Conservation (phyloP, 176 grass and related monocot genomes). For the Eragrostis nindensis region DNA sequence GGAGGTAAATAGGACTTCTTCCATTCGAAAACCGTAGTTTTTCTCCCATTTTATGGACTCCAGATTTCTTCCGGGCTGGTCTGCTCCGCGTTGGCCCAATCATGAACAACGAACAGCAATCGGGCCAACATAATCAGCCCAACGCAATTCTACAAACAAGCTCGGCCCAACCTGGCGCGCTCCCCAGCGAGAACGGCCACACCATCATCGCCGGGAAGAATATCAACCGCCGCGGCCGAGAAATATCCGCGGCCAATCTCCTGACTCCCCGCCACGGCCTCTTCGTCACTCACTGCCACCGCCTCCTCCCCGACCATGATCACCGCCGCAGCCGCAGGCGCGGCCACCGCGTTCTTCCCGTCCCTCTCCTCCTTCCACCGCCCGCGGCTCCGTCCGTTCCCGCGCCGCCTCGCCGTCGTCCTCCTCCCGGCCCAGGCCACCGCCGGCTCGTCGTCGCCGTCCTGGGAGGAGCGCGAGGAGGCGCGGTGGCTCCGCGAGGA, state of each 20-base stretch:
- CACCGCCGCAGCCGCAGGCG: slow-evolving; percentile 12
- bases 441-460: slow-evolving; percentile 1
- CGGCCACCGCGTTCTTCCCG: slow-evolving; percentile 21
- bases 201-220: slow-evolving; percentile 14
- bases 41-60: neutral
- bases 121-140: neutral
- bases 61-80: neutral
- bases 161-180: neutral
- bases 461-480: slow-evolving; percentile 79
- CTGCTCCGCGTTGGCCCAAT: neutral
- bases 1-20: too few relatives aligned
- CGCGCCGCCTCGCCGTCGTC: neutral
- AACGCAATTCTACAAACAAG: neutral
- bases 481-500: slow-evolving; percentile 83
- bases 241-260: slow-evolving; percentile 45
- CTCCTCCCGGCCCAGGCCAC: neutral
- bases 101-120: neutral
- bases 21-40: too few relatives aligned
- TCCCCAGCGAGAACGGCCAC: neutral
- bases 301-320: slow-evolving; percentile 26
- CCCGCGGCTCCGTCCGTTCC: slow-evolving; percentile 35
- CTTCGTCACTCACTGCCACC: neutral
- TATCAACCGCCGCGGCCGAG: slow-evolving; percentile 29
- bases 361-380: slow-evolving; percentile 44
- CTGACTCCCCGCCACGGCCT: slow-evolving; percentile 21